phyloP scores from a whole-genome alignment of 2,329 filamentous ascomycete genomes.

The Aspergillus melleus region DNA sequence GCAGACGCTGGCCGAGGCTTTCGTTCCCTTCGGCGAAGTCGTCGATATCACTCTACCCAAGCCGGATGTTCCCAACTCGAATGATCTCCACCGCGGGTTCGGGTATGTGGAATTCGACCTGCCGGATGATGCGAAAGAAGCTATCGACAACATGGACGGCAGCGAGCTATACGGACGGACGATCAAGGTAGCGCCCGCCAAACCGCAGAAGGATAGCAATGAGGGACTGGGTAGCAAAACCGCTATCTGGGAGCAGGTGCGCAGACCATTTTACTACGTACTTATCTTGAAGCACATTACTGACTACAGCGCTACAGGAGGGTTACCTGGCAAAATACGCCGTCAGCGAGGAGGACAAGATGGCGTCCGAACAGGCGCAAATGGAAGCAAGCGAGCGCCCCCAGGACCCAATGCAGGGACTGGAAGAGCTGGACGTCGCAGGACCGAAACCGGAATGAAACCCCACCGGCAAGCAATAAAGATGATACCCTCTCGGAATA shows the following conservation, averaged over 20 bases:
- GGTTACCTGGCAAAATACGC: conserved; percentile 89
- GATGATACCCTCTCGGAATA: conserved; percentile 22
- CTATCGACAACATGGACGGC: conserved; percentile 99
- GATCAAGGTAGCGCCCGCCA: conserved; percentile 89
- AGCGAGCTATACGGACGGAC: conserved; percentile 90
- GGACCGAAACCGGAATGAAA: conserved; percentile 76
- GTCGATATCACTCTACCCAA: conserved; percentile 88
- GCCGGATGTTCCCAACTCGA: conserved; percentile 75
- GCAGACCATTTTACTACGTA: conserved; percentile 26
- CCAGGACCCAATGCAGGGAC: conserved; percentile 90
- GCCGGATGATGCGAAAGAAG: conserved; percentile 81
- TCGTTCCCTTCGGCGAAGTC: conserved; percentile 96
- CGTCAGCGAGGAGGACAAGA: conserved; percentile 74
- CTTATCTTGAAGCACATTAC: conserved; percentile 4
- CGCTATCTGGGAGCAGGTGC: conserved; percentile 94
- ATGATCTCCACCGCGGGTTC: conserved; percentile 83
- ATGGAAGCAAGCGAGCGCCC: conserved; percentile 54
- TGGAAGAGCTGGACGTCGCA: conserved; percentile 90
- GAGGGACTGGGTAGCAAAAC: conserved; percentile 90
- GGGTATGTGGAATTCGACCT: conserved; percentile 95
- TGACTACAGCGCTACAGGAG: conserved; percentile 62
- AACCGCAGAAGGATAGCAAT: conserved; percentile 82
- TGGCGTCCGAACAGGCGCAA: conserved; percentile 58
- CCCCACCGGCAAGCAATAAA: conserved; percentile 4
- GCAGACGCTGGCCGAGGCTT: conserved; percentile 79